Evolutionary conservation across 441 rosid species (phyloP), one percentile per base, ranked within the genome.

Genomic region (Codiaeum variegatum): DNA sequence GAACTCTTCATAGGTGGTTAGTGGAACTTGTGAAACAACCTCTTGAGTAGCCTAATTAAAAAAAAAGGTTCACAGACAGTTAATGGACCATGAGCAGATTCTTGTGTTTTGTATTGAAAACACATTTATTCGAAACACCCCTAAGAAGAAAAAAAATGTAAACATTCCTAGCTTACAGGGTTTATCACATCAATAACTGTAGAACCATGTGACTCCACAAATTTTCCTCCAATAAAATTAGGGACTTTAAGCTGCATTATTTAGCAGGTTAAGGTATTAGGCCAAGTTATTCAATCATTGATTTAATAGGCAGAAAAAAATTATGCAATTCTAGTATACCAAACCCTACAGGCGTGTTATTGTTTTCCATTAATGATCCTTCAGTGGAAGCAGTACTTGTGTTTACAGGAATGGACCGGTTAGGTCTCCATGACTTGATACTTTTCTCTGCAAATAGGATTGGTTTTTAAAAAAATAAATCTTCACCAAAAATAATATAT

Each of bases 171-270:
- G 72, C 93, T 88, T 83, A 88, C 91, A 75, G 93, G 91, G 68
- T 88, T 88, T 72, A 84, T 74, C 66, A 84, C 85, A 32, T 87
- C 90, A 73, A 82, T 73, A 42, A 72, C 54, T 56, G 78, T 40
- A 73, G 73, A 81, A 12, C 88, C 84, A 62, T 55, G 75, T 26
- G 88, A 87, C 74, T 79, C 83, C 60, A 84, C 79, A 69, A 79
- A 88, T 64, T 78, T 72, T 67, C 93, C 91, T 66, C 88, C 93
- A 71, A 88, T 85, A 72, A 84, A 83, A 75, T 84, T 84, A 32
- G 83, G 84, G 65, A 87, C 85, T 74, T 79, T 81, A 81, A 77
- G 74, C 79, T 77, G 69, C 75, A 72, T 31, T 29, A 58, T 47
- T 19, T 36, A 58, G 15, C 49, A 61, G 44, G n/a, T 42, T 12